These are phyloP conservation scores for Pythium grandisporangium DNA, from an alignment of 352 stramenopile species.

Conservation along the genomic window DNA sequence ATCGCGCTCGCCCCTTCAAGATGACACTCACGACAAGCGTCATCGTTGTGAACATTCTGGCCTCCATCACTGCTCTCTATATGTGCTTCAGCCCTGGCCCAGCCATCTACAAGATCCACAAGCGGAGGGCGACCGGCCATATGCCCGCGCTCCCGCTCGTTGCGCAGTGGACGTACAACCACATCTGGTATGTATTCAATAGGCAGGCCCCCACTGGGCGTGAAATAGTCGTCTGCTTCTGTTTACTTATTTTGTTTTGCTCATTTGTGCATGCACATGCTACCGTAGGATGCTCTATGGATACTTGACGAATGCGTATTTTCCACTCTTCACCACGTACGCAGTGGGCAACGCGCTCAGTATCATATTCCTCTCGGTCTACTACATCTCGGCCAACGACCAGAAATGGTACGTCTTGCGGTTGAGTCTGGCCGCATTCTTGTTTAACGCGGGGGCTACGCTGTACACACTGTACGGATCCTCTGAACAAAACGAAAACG, in stretches of 20 bases:
- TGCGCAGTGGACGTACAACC: conserved; percentile 29
- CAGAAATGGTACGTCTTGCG: conserved; percentile 12
- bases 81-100: conserved; percentile 34
- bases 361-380: conserved; percentile 32
- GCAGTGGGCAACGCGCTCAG: conserved; percentile 22
- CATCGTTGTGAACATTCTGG: conserved; percentile 21
- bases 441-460: conserved; percentile 15
- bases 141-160: conserved; percentile 31
- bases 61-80: conserved; percentile 24
- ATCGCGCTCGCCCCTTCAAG: not conserved
- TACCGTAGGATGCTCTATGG: conserved; percentile 30
- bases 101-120: conserved; percentile 21
- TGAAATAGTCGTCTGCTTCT: too few relatives aligned
- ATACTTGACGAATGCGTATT: conserved; percentile 32
- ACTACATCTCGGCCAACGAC: conserved; percentile 26
- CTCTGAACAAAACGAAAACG: conserved; percentile 13
- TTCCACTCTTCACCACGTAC: conserved; percentile 37
- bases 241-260: conserved; percentile 1
- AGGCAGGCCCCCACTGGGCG: too few relatives aligned
- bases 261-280: not conserved
- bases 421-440: conserved; percentile 17
- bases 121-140: conserved; percentile 18
- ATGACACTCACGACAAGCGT: conserved; percentile 10
- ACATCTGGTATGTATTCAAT: conserved; percentile 29
- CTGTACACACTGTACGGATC: conserved; percentile 15